A percentile compares a stretch with the other conserved stretches of the same genome.
Conservation (phyloP, 306 rosid genomes). For the Rosa lucieae region DNA sequence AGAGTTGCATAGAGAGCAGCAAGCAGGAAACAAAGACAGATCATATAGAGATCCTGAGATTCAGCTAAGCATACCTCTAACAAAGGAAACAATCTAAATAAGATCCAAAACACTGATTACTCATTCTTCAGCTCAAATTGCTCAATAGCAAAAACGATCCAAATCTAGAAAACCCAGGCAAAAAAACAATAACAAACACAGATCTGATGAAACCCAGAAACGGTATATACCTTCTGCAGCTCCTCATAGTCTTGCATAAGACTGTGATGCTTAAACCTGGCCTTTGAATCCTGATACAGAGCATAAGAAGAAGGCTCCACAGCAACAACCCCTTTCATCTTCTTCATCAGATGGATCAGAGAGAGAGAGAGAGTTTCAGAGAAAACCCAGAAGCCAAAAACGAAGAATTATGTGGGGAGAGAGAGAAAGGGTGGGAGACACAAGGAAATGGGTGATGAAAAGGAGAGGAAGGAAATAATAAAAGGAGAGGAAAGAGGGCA, state of each 20-base stretch:
- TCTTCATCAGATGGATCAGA: constrained; percentile 66
- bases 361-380: constrained; percentile 9
- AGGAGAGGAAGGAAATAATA: constrained; percentile 27
- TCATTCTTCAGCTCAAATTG: background rate
- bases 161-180: constrained; percentile 23
- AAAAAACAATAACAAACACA: constrained; percentile 31
- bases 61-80: constrained; percentile 1
- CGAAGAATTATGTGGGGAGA: constrained; percentile 1
- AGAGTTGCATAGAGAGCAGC: background rate
- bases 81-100: background rate
- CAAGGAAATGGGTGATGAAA: constrained; percentile 22
- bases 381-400: constrained; percentile 32
- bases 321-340: constrained; percentile 61
- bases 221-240: constrained; percentile 56
- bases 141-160: constrained; percentile 12
- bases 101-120: constrained; percentile 21
- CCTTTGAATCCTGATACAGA: constrained; percentile 51
- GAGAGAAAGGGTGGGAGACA: constrained; percentile 10
- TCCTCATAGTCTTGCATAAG: constrained; percentile 84
- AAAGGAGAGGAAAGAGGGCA: constrained; percentile 13
- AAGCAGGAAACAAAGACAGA: background rate
- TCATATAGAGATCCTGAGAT: background rate
- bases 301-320: constrained; percentile 43
- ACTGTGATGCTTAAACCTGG: constrained; percentile 68
- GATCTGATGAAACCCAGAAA: constrained; percentile 41